Conservation (phyloP, 306 rosid species). For the Dicorynia guianensis region DNA sequence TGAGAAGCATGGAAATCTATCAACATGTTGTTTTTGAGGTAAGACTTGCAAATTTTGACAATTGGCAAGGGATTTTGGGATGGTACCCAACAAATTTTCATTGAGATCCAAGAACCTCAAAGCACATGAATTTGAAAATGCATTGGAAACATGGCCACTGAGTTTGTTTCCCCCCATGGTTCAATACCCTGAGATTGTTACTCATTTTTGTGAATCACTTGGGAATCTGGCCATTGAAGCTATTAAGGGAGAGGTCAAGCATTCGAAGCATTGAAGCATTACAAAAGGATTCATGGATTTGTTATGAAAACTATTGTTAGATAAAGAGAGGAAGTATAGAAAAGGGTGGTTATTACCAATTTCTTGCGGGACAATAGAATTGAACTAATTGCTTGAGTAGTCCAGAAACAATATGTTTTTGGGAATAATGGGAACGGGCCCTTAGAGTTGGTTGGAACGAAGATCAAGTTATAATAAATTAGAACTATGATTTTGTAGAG, state of each 20-base stretch:
- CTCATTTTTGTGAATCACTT: background rate
- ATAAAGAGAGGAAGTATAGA: background rate
- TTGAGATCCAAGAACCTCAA: too few species aligned
- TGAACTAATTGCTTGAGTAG: conserved; percentile 30
- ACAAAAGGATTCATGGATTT: conserved; percentile 27
- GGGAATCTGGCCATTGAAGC: background rate
- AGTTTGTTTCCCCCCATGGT: too few species aligned
- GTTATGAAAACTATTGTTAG: background rate
- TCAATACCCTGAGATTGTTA: background rate
- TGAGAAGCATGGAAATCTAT: too few species aligned
- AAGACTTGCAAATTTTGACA: too few species aligned
- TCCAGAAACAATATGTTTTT: background rate
- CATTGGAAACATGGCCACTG: too few species aligned
- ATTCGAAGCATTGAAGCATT: background rate
- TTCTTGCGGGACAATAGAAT: background rate
- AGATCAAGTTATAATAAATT: background rate
- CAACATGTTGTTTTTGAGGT: too few species aligned
- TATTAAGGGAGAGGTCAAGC: conserved; percentile 31
- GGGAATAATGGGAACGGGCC: background rate
- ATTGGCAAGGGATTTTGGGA: conserved; percentile 30
- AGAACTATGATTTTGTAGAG: background rate
- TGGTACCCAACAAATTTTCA: background rate
- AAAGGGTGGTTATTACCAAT: background rate
- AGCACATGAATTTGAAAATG: too few species aligned
- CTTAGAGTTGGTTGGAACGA: conserved; percentile 33